Conservation (phyloP, 2,329 filamentous ascomycete species). For the Colletotrichum phormii region DNA sequence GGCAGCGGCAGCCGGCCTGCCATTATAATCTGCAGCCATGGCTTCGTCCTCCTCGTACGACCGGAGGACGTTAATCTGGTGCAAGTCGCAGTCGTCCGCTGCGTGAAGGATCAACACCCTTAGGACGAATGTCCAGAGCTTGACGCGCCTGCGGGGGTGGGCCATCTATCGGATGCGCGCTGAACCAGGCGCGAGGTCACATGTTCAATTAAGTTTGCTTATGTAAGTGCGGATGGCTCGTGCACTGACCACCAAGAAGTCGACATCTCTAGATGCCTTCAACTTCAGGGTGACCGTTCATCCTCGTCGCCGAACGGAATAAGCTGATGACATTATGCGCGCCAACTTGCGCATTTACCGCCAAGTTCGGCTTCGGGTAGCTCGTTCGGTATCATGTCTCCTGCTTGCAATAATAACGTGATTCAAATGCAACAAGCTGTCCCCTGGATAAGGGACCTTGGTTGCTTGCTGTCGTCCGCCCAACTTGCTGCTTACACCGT, state of each 20-base stretch:
- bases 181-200: constrained; percentile 29
- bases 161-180: not conserved
- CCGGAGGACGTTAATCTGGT: not conserved
- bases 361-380: not conserved
- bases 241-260: not conserved
- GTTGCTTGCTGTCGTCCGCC: not conserved
- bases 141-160: constrained; percentile 19
- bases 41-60: constrained; percentile 17
- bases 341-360: not conserved
- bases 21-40: constrained; percentile 34
- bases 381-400: not conserved
- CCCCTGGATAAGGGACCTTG: not conserved
- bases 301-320: not conserved
- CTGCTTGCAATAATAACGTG: not conserved
- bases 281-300: constrained; percentile 8
- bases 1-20: constrained; percentile 29
- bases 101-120: not conserved
- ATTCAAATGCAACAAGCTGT: not conserved
- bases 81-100: not conserved
- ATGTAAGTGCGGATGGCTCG: not conserved
- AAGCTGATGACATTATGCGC: constrained; percentile 5
- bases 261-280: not conserved
- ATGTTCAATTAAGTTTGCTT: not conserved
- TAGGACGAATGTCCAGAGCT: not conserved
- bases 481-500: not conserved